Conservation (phyloP, 176 grass and related monocot genomes). For the Ensete glaucum region DNA sequence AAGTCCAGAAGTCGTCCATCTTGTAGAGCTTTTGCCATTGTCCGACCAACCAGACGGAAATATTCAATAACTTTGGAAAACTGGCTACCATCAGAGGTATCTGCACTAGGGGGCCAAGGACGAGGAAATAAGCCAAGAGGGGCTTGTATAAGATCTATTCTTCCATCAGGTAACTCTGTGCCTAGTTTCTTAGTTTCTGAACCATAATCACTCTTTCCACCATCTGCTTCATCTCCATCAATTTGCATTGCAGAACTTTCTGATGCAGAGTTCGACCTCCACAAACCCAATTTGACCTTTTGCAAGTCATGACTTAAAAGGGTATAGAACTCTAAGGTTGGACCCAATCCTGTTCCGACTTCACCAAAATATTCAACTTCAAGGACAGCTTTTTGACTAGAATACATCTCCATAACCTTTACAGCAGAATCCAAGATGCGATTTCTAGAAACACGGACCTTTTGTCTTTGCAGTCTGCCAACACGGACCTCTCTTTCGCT, state of each 20-base stretch:
- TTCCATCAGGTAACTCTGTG: constrained; percentile 20
- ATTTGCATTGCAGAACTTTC: constrained; percentile 40
- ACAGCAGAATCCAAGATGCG: constrained; percentile 81
- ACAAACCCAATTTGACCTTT: constrained; percentile 52
- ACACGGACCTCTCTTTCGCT: constrained; percentile 73
- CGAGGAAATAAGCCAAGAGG: constrained; percentile 75
- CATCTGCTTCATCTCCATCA: constrained; percentile 21
- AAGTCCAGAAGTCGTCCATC: constrained; percentile 83
- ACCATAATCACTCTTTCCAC: constrained; percentile 10
- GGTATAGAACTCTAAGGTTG: constrained; percentile 89
- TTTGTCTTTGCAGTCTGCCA: constrained; percentile 70
- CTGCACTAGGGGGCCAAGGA: constrained; percentile 50
- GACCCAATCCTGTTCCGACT: constrained; percentile 85
- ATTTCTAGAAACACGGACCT: constrained; percentile 80
- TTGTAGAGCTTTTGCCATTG: constrained; percentile 87
- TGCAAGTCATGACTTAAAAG: constrained; percentile 81
- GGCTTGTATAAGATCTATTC: constrained; percentile 41
- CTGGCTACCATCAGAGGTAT: constrained; percentile 51
- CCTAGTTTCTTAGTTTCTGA: constrained; percentile 20
- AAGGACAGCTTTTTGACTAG: constrained; percentile 70
- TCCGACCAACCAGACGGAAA: constrained; percentile 61
- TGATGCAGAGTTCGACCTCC: constrained; percentile 43
- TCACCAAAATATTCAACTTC: constrained; percentile 97
- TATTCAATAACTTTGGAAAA: constrained; percentile 63
- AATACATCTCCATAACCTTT: constrained; percentile 97